Base-by-base conservation (phyloP, 441 rosid genomes). In the Bocquillonia castaneifolia region DNA sequence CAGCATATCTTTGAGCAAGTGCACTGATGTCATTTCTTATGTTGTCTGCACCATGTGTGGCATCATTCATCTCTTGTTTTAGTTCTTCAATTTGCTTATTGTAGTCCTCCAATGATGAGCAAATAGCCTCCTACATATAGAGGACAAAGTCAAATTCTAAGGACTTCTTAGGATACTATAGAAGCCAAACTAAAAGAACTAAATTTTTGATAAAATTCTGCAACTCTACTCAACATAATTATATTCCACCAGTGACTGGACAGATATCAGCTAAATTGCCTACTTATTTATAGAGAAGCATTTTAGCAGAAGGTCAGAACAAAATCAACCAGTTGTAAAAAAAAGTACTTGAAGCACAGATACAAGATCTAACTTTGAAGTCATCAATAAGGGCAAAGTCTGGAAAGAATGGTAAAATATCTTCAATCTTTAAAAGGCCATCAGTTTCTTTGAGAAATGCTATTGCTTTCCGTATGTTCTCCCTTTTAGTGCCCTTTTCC, bases 391-490 rank as follows among this genome's bases (percentile, higher is more conserved):
- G 84, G 67, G 98, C 97, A 80, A 95, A 95, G 86, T 95, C 99
- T 0, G 98, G 99, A 76, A 95, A 95, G 83, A 95, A 92, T 12
- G 98, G 99, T 71, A 95, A 83, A 74, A 95, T 95, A 81, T 95
- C 98, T 85, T 95, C 99, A 47, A 95, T 95, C 84, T 95, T 92
- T 68, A 95, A 66, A 72, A 95, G 92, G 57, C 99, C 98, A 78
- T 92, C 97, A 74, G 96, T 94, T 92, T 94, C 98, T 83, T 90
- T 92, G 74, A 95, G 97, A 79, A 92, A 95, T 40, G 99, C 99
- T 77, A 95, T 92, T 61, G 98, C 97, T 80, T 88, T 95, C 76
- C 98, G 72, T 78, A 95, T 95, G 82, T 95, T 95, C 88, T 95
- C 96, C 80, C 99, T 91, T 76, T 90, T 95, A 57, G 90, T 85